Evolutionary conservation across 2,329 filamentous ascomycete genomes (phyloP).

Genomic region (Trichophyton simii): DNA sequence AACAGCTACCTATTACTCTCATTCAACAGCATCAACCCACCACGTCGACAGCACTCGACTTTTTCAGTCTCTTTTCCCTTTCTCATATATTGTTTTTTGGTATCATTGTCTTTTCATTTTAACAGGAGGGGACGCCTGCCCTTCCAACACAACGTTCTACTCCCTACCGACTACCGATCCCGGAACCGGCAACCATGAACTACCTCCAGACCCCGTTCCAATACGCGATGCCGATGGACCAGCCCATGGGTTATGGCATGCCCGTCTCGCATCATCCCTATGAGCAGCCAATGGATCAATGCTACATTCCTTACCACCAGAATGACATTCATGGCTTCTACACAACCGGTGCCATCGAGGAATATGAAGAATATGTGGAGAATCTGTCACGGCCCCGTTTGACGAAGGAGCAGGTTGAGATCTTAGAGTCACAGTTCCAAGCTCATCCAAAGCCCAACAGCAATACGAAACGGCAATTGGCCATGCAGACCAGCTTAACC

Average conservation of each 20-base stretch:
- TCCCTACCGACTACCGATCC: background rate
- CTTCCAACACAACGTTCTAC: background rate
- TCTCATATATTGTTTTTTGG: background rate
- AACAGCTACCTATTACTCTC: background rate
- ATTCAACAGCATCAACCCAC: background rate
- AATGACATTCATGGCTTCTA: slow-evolving; percentile 8
- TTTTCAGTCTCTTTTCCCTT: background rate
- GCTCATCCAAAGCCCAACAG: slow-evolving; percentile 40
- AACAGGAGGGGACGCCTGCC: background rate
- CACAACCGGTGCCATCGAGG: slow-evolving; percentile 17
- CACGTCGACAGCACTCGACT: background rate
- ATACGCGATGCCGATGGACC: slow-evolving; percentile 28
- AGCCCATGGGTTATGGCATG: slow-evolving; percentile 22
- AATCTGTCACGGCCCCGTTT: slow-evolving; percentile 38
- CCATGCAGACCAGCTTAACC: slow-evolving; percentile 37
- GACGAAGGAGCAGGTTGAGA: slow-evolving; percentile 41
- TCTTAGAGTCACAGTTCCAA: slow-evolving; percentile 38
- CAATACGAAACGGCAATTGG: slow-evolving; percentile 38
- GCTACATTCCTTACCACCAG: slow-evolving; percentile 8
- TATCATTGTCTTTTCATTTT: background rate
- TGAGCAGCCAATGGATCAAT: slow-evolving; percentile 7
- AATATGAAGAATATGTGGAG: slow-evolving; percentile 37
- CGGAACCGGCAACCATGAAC: slow-evolving; percentile 21
- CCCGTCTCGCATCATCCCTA: slow-evolving; percentile 4
- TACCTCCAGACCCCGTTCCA: slow-evolving; percentile 29